Conservation (phyloP, 805 yeast species). For the Hanseniaspora guilliermondii region DNA sequence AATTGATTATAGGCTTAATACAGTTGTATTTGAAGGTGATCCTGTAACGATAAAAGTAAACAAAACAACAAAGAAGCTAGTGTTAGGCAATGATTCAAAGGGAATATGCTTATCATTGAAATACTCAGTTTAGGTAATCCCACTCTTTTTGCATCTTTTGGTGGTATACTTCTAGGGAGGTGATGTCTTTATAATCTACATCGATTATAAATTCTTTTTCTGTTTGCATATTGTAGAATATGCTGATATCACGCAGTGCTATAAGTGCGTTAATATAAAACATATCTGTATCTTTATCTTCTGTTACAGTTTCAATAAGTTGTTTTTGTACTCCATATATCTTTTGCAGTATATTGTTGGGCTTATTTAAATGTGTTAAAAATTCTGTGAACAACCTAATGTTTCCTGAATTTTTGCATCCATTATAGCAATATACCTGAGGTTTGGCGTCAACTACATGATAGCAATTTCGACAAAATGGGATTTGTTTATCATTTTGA, state of each 20-base stretch:
- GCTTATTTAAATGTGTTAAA: not conserved
- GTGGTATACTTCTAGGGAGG: not conserved
- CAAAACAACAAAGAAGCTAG: not conserved
- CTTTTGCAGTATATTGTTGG: not conserved
- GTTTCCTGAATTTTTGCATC: not conserved
- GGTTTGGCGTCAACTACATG: not conserved
- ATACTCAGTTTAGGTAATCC: not conserved
- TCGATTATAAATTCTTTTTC: not conserved
- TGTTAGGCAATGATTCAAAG: not conserved
- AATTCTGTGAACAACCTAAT: not conserved
- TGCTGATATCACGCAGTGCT: conserved; percentile 2
- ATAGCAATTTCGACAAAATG: conserved; percentile 6
- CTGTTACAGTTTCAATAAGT: not conserved
- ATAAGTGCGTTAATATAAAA: not conserved
- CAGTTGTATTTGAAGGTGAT: not conserved
- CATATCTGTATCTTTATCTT: not conserved
- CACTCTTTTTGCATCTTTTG: conserved; percentile 6
- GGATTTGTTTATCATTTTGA: not conserved
- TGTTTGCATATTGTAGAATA: not conserved
- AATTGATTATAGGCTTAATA: not conserved
- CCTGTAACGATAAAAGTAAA: not conserved
- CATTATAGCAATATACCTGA: not conserved
- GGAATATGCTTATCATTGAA: not conserved
- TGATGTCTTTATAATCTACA: conserved; percentile 4
- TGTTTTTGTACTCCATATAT: not conserved